These are phyloP conservation scores for Epichloe festucae DNA, from an alignment of 2,329 filamentous ascomycete species.

Conservation along the genomic window DNA sequence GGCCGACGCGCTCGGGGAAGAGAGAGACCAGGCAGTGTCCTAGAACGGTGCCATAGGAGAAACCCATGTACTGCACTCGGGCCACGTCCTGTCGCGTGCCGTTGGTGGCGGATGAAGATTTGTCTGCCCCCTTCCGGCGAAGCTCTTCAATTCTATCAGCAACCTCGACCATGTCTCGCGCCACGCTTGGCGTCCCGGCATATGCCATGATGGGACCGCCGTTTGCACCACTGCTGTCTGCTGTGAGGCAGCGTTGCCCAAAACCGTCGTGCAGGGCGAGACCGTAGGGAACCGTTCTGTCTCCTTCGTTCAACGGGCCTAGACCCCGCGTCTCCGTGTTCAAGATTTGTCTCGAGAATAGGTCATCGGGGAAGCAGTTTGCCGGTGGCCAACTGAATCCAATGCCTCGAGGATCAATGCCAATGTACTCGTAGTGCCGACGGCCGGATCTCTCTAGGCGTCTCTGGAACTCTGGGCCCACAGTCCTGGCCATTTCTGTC, in stretches of 20 bases:
- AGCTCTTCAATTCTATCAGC: slow-evolving; percentile 6
- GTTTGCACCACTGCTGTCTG: slow-evolving; percentile 4
- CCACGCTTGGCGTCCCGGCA: slow-evolving; percentile 10
- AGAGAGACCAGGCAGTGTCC: slow-evolving; percentile 14
- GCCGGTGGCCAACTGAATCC: slow-evolving; percentile 1
- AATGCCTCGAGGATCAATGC: slow-evolving; percentile 28
- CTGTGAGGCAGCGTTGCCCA: slow-evolving; percentile 14
- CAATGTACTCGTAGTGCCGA: slow-evolving; percentile 24
- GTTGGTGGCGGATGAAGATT: neutral
- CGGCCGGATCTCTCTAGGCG: slow-evolving; percentile 14
- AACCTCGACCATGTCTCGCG: slow-evolving; percentile 6
- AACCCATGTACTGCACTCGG: slow-evolving; percentile 31
- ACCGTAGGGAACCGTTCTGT: neutral
- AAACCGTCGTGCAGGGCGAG: slow-evolving; percentile 10
- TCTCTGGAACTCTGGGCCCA: slow-evolving; percentile 14
- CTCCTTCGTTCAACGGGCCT: neutral
- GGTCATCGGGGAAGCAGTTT: slow-evolving; percentile 8
- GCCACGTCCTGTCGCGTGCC: slow-evolving; percentile 1
- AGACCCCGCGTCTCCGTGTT: neutral
- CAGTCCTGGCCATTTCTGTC: slow-evolving; percentile 11
- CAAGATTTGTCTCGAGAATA: slow-evolving; percentile 7
- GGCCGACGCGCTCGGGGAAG: slow-evolving; percentile 17
- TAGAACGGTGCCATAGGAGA: slow-evolving; percentile 25
- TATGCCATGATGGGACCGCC: slow-evolving; percentile 13
- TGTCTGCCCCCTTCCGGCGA: neutral